Percentiles rank a stretch among this genome's conserved stretches.
These are phyloP conservation scores for Dendrobium huoshanense DNA, from an alignment of 106 monocot species.

Conservation along the genomic window DNA sequence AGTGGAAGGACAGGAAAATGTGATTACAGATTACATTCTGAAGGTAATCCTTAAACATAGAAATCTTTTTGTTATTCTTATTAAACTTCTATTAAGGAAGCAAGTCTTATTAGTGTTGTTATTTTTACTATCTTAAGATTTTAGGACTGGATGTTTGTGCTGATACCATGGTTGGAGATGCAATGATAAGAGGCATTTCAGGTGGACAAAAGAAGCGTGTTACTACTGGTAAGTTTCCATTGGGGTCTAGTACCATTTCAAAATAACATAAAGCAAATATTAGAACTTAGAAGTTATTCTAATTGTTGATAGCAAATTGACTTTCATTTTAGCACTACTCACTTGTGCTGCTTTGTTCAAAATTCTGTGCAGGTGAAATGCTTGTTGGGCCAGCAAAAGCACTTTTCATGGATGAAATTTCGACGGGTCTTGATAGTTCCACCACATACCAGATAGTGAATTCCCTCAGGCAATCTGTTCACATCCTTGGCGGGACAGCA, in stretches of 20 bases:
- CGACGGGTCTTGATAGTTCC: slow-evolving; percentile 58
- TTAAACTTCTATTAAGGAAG: neutral
- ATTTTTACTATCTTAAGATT: slow-evolving; percentile 28
- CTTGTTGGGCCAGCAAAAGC: slow-evolving; percentile 51
- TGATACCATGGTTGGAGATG: slow-evolving; percentile 81
- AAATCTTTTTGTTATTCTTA: neutral
- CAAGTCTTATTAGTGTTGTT: neutral
- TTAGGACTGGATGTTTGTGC: slow-evolving; percentile 76
- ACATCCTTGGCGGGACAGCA: slow-evolving; percentile 40
- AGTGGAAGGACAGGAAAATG: slow-evolving; percentile 1
- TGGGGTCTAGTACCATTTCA: no score
- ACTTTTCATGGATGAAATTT: slow-evolving; percentile 63
- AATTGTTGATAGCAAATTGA: neutral
- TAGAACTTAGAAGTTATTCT: neutral
- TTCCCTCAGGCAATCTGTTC: slow-evolving; percentile 37
- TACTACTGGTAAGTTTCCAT: slow-evolving; percentile 46
- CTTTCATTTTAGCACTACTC: neutral
- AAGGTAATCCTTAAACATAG: neutral
- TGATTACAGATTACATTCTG: slow-evolving; percentile 11
- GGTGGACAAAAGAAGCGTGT: slow-evolving; percentile 83
- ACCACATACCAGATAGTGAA: slow-evolving; percentile 56
- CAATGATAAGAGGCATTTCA: slow-evolving; percentile 71
- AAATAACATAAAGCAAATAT: neutral
- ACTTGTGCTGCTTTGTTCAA: neutral
- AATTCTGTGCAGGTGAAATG: slow-evolving; percentile 35